Conservation (phyloP, 805 yeast species). For the Wickerhamia fluorescens region DNA sequence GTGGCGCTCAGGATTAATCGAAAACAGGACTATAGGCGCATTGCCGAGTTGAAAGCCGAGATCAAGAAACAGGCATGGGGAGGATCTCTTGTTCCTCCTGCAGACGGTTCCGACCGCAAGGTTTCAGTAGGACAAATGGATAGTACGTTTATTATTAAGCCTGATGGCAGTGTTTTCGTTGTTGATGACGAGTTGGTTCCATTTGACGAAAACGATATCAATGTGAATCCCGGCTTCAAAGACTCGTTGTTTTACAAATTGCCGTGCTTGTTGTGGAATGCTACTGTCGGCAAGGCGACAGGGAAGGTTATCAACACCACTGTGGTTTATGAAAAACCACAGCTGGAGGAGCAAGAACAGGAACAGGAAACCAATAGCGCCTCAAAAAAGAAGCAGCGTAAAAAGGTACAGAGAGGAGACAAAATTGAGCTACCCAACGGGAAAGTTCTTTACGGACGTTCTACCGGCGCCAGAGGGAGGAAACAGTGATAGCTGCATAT, state of each 20-base stretch:
- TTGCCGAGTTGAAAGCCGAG: slow-evolving; percentile 44
- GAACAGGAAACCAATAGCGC: slow-evolving; percentile 9
- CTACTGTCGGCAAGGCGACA: slow-evolving; percentile 31
- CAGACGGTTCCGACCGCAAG: slow-evolving; percentile 43
- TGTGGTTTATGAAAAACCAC: slow-evolving; percentile 9
- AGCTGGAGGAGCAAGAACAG: slow-evolving; percentile 22
- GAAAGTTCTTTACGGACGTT: slow-evolving; percentile 40
- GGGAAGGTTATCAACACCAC: slow-evolving; percentile 14
- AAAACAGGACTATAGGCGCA: slow-evolving; percentile 49
- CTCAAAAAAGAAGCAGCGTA: slow-evolving; percentile 21
- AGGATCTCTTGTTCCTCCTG: slow-evolving; percentile 40
- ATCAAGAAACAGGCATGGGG: slow-evolving; percentile 54
- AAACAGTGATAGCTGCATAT: too few species aligned
- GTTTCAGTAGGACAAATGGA: slow-evolving; percentile 36
- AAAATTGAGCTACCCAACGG: slow-evolving; percentile 55
- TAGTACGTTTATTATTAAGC: slow-evolving; percentile 47
- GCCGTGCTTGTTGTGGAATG: slow-evolving; percentile 40
- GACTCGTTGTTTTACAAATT: slow-evolving; percentile 41
- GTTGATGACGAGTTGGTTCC: slow-evolving; percentile 31
- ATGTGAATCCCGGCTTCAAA: slow-evolving; percentile 38
- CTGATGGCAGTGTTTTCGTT: slow-evolving; percentile 51
- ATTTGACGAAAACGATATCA: slow-evolving; percentile 43
- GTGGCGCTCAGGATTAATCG: slow-evolving; percentile 47
- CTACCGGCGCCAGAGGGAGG: slow-evolving; percentile 4
- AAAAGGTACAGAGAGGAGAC: slow-evolving; percentile 32